phyloP scores from a whole-genome alignment of 345 rosid genomes.

The Eucalyptus virginea region DNA sequence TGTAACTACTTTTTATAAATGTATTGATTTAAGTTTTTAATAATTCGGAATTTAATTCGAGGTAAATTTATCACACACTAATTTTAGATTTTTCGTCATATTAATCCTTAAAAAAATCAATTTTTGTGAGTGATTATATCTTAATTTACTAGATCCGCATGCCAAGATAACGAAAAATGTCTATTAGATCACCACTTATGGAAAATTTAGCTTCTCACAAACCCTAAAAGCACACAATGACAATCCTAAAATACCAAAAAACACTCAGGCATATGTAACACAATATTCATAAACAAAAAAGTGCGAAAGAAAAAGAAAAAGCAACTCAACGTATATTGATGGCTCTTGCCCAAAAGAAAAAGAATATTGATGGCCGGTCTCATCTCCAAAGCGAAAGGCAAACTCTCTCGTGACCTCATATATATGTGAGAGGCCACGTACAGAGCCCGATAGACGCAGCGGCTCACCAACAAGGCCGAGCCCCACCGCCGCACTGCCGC shows the following conservation, averaged over 20 bases:
- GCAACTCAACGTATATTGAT: neutral
- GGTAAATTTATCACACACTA: rapidly evolving
- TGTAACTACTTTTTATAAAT: rapidly evolving
- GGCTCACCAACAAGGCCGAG: neutral
- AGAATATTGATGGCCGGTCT: neutral
- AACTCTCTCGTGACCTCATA: neutral
- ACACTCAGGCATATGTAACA: neutral
- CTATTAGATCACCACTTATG: neutral
- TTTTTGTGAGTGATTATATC: no score
- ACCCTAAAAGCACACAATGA: neutral
- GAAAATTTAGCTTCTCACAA: neutral
- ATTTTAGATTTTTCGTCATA: no score
- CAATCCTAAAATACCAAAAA: neutral
- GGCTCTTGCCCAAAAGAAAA: neutral
- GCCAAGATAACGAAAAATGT: neutral
- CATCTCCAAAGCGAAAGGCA: neutral
- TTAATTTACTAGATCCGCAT: neutral
- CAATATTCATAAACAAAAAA: neutral
- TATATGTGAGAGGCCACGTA: neutral
- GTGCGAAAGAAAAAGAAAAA: neutral
- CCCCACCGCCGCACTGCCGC: neutral
- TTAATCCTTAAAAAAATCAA: no score
- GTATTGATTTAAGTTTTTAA: no score
- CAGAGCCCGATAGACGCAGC: neutral
- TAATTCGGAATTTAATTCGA: rapidly evolving